Evolutionary conservation across 2,329 filamentous ascomycete species (phyloP).

Genomic region (Lecanicillium sp.): DNA sequence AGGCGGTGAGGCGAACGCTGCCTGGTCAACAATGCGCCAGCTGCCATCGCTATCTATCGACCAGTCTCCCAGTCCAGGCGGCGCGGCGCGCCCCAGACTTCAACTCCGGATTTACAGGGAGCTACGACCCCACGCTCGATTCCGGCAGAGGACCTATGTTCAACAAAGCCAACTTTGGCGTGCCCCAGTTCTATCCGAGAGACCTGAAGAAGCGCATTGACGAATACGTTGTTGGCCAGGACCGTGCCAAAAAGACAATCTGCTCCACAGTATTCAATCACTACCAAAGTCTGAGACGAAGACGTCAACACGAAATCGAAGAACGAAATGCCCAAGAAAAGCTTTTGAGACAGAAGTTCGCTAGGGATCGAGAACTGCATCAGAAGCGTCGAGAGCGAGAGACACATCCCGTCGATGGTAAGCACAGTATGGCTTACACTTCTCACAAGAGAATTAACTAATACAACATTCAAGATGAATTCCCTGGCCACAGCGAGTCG

Average conservation of each 20-base stretch:
- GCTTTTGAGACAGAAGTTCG: conserved; percentile 60
- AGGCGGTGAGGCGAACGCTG: neutral
- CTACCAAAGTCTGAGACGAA: conserved; percentile 77
- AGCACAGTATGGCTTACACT: conserved; percentile 14
- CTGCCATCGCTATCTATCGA: conserved; percentile 17
- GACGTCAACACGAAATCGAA: conserved; percentile 68
- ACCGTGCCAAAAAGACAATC: conserved; percentile 87
- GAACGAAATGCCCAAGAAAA: conserved; percentile 53
- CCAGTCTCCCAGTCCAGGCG: conserved; percentile 15
- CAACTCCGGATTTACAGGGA: conserved; percentile 50
- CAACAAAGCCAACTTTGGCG: conserved; percentile 47
- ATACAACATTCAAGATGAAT: conserved; percentile 42
- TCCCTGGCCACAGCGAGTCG: conserved; percentile 42
- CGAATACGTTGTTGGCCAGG: conserved; percentile 93
- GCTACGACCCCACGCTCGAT: conserved; percentile 48
- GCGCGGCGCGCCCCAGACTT: conserved; percentile 40
- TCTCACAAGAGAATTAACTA: conserved; percentile 9
- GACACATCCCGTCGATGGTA: conserved; percentile 73
- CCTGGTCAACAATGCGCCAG: conserved; percentile 5
- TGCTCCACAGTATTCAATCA: conserved; percentile 95
- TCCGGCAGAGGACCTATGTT: conserved; percentile 53
- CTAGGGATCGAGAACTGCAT: conserved; percentile 56
- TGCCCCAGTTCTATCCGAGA: conserved; percentile 56
- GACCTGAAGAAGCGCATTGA: conserved; percentile 85
- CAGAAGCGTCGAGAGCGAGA: conserved; percentile 50